Evolutionary conservation across 169 alveolate species (phyloP).

Genomic region (Plasmodium vinckei): DNA sequence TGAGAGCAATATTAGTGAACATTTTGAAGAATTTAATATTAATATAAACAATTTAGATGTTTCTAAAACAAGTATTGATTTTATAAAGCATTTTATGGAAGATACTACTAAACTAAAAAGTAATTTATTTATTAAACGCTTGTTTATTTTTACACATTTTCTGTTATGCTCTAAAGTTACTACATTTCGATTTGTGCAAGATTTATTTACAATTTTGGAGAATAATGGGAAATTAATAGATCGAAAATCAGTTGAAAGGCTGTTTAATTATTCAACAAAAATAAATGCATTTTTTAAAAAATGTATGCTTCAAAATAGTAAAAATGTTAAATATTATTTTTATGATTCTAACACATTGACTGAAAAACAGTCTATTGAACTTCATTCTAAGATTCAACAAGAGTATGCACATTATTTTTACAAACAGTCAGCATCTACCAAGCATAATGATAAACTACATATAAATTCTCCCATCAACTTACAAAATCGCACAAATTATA

Average conservation of each 20-base stretch:
- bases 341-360: constrained; percentile 52
- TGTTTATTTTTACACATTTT: constrained; percentile 64
- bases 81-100: constrained; percentile 68
- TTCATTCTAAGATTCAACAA: constrained; percentile 43
- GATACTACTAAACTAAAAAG: constrained; percentile 74
- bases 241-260: constrained; percentile 64
- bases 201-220: constrained; percentile 41
- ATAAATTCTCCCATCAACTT: no score
- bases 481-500: no score
- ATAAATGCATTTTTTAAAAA: constrained; percentile 56
- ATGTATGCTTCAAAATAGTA: constrained; percentile 28
- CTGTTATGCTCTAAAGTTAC: constrained; percentile 57
- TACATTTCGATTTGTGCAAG: constrained; percentile 69
- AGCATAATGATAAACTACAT: no score
- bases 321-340: constrained; percentile 52
- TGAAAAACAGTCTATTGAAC: constrained; percentile 54
- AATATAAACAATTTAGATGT: constrained; percentile 11
- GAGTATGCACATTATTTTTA: constrained; percentile 43
- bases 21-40: background rate
- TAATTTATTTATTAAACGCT: constrained; percentile 63
- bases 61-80: constrained; percentile 30
- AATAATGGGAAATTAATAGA: constrained; percentile 55
- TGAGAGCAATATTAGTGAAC: background rate
- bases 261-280: constrained; percentile 55
- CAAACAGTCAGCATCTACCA: background rate